phyloP scores from a whole-genome alignment of 169 alveolate genomes.

The Amoebophrya sp. region DNA sequence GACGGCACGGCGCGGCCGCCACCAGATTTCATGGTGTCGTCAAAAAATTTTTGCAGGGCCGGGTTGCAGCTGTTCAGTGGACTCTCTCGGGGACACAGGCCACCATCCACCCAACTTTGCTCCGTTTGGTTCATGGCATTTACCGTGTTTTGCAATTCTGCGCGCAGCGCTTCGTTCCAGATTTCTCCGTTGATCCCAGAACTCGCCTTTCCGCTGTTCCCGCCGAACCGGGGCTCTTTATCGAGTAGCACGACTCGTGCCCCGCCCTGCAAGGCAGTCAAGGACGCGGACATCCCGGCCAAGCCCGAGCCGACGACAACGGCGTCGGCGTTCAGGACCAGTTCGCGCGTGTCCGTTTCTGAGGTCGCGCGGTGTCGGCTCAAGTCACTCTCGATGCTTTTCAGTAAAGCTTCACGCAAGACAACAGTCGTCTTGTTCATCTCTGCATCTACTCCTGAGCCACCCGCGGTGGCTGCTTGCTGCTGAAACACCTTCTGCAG shows the following conservation, averaged over 20 bases:
- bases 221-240: conserved; percentile 29
- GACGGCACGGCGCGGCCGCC: conserved; percentile 30
- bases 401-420: conserved; percentile 5
- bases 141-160: too few species aligned
- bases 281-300: conserved; percentile 32
- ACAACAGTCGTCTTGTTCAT: too few species aligned
- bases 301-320: conserved; percentile 34
- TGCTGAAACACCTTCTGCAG: not conserved
- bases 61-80: too few species aligned
- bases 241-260: conserved; percentile 32
- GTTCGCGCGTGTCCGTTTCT: not conserved
- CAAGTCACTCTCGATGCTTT: not conserved
- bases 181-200: conserved; percentile 22
- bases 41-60: not conserved
- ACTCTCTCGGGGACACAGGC: too few species aligned
- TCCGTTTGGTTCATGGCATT: not conserved
- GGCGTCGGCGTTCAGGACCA: not conserved
- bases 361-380: not conserved
- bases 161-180: not conserved
- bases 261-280: conserved; percentile 27
- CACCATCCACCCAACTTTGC: too few species aligned
- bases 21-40: conserved; percentile 25
- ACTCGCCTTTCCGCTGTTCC: conserved; percentile 32
- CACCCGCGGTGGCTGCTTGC: not conserved
- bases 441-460: too few species aligned